A percentile compares a stretch with the other conserved stretches of the same genome.
Conservation (phyloP, 805 yeast genomes). For the Myxozyma kluyveri region DNA sequence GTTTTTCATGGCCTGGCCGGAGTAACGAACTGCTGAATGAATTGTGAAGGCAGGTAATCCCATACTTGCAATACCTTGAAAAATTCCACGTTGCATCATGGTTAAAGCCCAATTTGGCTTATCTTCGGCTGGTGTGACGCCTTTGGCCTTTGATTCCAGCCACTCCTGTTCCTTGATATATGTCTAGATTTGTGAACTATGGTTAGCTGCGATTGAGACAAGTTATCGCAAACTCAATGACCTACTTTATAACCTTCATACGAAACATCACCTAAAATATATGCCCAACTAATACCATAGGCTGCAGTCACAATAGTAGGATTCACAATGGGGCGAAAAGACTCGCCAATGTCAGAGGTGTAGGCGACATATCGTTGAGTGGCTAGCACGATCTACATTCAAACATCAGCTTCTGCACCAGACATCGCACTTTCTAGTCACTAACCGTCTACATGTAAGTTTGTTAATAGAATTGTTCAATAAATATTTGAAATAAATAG, state of each 20-base stretch:
- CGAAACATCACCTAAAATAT: slow-evolving; percentile 70
- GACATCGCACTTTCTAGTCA: not conserved
- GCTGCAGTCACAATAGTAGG: slow-evolving; percentile 63
- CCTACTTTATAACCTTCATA: slow-evolving; percentile 63
- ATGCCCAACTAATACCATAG: slow-evolving; percentile 74
- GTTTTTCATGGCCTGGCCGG: slow-evolving; percentile 60
- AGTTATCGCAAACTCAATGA: not conserved
- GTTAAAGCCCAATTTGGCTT: slow-evolving; percentile 61
- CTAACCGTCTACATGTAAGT: no score
- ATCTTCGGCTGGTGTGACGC: slow-evolving; percentile 57
- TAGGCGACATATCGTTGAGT: slow-evolving; percentile 82
- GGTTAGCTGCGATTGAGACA: slow-evolving; percentile 20
- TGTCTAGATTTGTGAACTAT: slow-evolving; percentile 10
- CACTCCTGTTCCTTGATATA: slow-evolving; percentile 18
- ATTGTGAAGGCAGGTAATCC: slow-evolving; percentile 84
- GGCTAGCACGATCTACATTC: slow-evolving; percentile 53
- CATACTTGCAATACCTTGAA: slow-evolving; percentile 81
- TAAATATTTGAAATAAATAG: not conserved
- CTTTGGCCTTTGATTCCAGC: slow-evolving; percentile 48
- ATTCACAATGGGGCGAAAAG: slow-evolving; percentile 78
- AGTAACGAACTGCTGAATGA: slow-evolving; percentile 67
- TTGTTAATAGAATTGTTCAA: not conserved
- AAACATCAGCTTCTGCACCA: not conserved
- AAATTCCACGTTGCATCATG: slow-evolving; percentile 67
- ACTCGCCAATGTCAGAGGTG: slow-evolving; percentile 83